Evolutionary conservation across 148 eudicot species (phyloP).

Genomic region (Vaccinium darrowii): DNA sequence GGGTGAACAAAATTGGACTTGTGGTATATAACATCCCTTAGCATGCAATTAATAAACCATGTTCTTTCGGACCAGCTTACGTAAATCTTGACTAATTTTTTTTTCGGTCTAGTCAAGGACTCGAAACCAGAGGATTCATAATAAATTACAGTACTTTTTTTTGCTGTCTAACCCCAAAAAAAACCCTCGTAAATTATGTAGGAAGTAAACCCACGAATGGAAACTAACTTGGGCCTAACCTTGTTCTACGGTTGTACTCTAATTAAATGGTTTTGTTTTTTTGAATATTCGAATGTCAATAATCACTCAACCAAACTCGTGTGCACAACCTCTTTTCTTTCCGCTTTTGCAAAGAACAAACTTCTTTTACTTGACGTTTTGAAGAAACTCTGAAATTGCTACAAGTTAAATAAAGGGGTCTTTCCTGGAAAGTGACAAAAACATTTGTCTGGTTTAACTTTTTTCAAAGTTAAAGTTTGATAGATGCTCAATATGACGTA

Average conservation of each 20-base stretch:
- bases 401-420: background rate
- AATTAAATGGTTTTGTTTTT: background rate
- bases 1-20: too few relatives aligned
- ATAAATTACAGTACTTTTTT: too few relatives aligned
- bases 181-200: too few relatives aligned
- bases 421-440: constrained; percentile 4
- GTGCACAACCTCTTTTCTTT: background rate
- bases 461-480: background rate
- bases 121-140: too few relatives aligned
- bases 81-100: too few relatives aligned
- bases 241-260: background rate
- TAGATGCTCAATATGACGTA: too few relatives aligned
- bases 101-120: too few relatives aligned
- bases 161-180: too few relatives aligned
- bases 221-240: too few relatives aligned
- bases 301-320: constrained; percentile 12
- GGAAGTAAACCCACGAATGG: too few relatives aligned
- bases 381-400: background rate
- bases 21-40: background rate
- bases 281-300: background rate
- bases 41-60: background rate
- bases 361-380: background rate
- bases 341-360: background rate
- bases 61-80: too few relatives aligned
- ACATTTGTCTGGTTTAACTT: background rate